Evolutionary conservation across 2,329 filamentous ascomycete genomes (phyloP), one percentile per base, ranked within the genome.

Genomic region (Pestalotiopsis sp.): DNA sequence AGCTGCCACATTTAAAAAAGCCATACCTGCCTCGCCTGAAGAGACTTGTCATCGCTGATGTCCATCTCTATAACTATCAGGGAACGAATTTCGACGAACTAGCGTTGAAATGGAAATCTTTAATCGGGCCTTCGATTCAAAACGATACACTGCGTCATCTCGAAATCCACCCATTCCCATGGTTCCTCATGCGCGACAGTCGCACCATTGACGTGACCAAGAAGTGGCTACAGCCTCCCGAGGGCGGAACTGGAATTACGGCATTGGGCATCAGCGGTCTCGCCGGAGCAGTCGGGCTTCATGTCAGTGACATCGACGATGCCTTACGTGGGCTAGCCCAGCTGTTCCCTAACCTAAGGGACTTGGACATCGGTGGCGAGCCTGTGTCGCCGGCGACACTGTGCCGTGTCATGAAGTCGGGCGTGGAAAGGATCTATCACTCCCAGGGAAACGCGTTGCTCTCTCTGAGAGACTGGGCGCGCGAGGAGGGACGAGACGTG

Each of bases 291-390:
- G 22, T 24, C 22, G 22, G 22, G 1, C 22, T 24, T 24, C 22
- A 24, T 24, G 22, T 24, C 22, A 24, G 22, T 24, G 22, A 55
- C 38, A 14, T 17, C 7, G 65, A 66, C 56, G 44, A 66, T 6
- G 5, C 58, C 11, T n/a, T 66, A 11, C 22, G 61, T 11, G 5
- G n/a, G 20, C 58, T 66, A 20, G 38, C 22, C 4, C 22, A 24
- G 11, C 39, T 52, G 24, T 62, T 66, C 24, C 65, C 65, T 7
- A 66, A 66, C 17, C 65, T 66, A 20, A 5, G 17, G 20, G 55
- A 52, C n/a, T 24, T 66, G 17, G 44, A 62, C n/a, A 55, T 66
- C 2, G 57, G 57, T 5, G 1, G 10, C 4, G 65, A 66, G 40
- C 48, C 65, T 24, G 40, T 66, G 4, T 13, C 39, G 11, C 13